These are phyloP conservation scores for Fermentozyma sake DNA, from an alignment of 1,139 yeast species.

Conservation along the genomic window DNA sequence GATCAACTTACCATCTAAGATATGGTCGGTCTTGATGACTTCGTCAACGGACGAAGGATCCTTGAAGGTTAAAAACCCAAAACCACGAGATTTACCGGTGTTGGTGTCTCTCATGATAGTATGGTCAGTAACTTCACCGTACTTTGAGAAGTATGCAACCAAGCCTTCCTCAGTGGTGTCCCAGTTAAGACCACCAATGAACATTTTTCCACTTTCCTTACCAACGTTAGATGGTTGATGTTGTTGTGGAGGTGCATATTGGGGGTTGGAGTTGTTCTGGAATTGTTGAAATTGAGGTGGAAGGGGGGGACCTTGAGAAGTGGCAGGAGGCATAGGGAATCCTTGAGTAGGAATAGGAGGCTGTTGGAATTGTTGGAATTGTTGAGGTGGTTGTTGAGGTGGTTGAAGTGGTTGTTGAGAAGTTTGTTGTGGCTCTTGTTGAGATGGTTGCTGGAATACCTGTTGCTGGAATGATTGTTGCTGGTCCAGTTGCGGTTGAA, in stretches of 20 bases:
- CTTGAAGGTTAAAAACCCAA: conserved; percentile 89
- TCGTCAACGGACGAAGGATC: conserved; percentile 80
- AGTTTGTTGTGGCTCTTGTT: no score
- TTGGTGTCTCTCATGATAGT: conserved; percentile 91
- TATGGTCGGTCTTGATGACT: conserved; percentile 84
- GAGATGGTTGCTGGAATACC: no score
- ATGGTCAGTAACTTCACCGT: conserved; percentile 85
- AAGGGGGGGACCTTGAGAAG: conserved; percentile 2
- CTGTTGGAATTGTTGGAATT: no score
- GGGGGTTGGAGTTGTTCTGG: conserved; percentile 1
- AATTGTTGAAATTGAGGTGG: conserved; percentile 3
- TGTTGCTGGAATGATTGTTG: no score
- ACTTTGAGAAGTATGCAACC: conserved; percentile 78
- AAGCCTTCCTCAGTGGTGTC: conserved; percentile 89
- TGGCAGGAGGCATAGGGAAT: no score
- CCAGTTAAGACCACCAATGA: conserved; percentile 98
- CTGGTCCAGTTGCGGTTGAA: no score
- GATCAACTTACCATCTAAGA: conserved; percentile 91
- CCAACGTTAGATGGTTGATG: conserved; percentile 38
- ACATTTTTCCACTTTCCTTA: conserved; percentile 78
- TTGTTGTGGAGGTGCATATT: conserved; percentile 5
- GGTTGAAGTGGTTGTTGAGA: no score
- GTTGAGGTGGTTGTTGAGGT: no score
- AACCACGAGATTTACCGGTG: conserved; percentile 94
- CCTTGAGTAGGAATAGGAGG: no score